Conservation (phyloP, 108 stramenopile species). For the Discostella stelligeroides region DNA sequence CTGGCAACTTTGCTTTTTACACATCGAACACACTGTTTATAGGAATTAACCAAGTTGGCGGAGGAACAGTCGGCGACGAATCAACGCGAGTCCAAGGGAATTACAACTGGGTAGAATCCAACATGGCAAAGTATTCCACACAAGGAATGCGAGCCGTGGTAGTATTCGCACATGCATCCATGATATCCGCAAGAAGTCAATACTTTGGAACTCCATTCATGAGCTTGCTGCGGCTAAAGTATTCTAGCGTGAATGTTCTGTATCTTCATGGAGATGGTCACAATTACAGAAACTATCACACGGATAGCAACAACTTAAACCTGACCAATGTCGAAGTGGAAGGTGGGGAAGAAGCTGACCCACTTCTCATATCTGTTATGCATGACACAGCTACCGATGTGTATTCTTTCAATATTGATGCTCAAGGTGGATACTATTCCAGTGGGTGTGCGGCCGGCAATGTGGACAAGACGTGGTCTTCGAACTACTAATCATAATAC, state of each 20-base stretch:
- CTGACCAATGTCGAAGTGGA: slow-evolving; percentile 23
- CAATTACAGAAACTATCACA: slow-evolving; percentile 9
- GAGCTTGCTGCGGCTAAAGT: slow-evolving; percentile 13
- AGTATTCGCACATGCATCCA: slow-evolving; percentile 37
- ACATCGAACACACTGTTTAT: slow-evolving; percentile 23
- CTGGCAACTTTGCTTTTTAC: slow-evolving; percentile 36
- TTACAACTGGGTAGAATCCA: slow-evolving; percentile 29
- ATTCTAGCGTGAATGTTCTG: slow-evolving; percentile 27
- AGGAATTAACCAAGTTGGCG: slow-evolving; percentile 43
- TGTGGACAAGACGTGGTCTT: slow-evolving; percentile 42
- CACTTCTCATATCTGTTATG: slow-evolving; percentile 34
- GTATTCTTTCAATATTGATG: slow-evolving; percentile 21
- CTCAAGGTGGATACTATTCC: slow-evolving; percentile 28
- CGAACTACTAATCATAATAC: slow-evolving; percentile 25
- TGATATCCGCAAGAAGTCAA: slow-evolving; percentile 10
- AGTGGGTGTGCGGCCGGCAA: slow-evolving; percentile 21
- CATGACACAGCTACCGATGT: slow-evolving; percentile 1
- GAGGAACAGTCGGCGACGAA: slow-evolving; percentile 28
- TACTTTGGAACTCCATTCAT: slow-evolving; percentile 40
- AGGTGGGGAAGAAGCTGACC: slow-evolving; percentile 26
- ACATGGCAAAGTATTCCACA: slow-evolving; percentile 27
- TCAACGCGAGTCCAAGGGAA: slow-evolving; percentile 25
- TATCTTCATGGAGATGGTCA: slow-evolving; percentile 45
- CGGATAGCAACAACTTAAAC: slow-evolving; percentile 28
- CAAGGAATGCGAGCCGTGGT: slow-evolving; percentile 35